phyloP scores from a whole-genome alignment of 1,284 basidiomycete genomes.

The Apiotrichum siamense region DNA sequence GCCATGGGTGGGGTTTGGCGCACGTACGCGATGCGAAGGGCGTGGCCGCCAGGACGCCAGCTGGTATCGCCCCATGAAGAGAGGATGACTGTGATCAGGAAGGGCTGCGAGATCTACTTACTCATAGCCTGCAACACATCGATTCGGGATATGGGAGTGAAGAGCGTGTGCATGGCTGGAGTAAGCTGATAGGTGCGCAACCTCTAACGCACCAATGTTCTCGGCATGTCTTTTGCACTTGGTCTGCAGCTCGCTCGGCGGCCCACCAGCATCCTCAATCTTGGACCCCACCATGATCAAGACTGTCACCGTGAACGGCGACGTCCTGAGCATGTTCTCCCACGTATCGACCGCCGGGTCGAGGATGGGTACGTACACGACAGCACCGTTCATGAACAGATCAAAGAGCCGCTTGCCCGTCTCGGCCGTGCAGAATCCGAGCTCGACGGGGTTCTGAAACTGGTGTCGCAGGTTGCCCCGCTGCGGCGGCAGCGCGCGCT shows the following conservation, averaged over 20 bases:
- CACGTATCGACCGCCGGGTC: conserved; percentile 69
- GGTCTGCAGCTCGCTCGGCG: conserved; percentile 36
- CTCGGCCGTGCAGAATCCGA: conserved; percentile 62
- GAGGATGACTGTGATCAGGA: conserved; percentile 28
- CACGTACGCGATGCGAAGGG: conserved; percentile 68
- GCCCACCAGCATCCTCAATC: conserved; percentile 71
- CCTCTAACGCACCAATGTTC: conserved; percentile 55
- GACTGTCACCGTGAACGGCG: conserved; percentile 52
- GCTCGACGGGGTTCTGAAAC: conserved; percentile 34
- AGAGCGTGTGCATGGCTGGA: conserved; percentile 63
- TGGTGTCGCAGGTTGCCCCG: conserved; percentile 26
- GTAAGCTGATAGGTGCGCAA: not conserved
- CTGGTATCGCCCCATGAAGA: conserved; percentile 41
- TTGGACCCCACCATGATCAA: conserved; percentile 81
- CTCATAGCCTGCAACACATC: conserved; percentile 81
- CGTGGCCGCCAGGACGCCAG: conserved; percentile 56
- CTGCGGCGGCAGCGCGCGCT: conserved; percentile 22
- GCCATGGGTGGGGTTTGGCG: not conserved
- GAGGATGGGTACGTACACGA: conserved; percentile 78
- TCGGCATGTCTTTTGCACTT: conserved; percentile 64
- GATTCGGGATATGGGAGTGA: conserved; percentile 68
- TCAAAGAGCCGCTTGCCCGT: conserved; percentile 73
- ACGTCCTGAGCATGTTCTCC: conserved; percentile 48
- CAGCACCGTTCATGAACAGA: conserved; percentile 68
- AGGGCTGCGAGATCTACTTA: conserved; percentile 8